Evolutionary conservation across 306 rosid species (phyloP), one percentile per base, ranked within the genome.

Genomic region (Prunus padus): DNA sequence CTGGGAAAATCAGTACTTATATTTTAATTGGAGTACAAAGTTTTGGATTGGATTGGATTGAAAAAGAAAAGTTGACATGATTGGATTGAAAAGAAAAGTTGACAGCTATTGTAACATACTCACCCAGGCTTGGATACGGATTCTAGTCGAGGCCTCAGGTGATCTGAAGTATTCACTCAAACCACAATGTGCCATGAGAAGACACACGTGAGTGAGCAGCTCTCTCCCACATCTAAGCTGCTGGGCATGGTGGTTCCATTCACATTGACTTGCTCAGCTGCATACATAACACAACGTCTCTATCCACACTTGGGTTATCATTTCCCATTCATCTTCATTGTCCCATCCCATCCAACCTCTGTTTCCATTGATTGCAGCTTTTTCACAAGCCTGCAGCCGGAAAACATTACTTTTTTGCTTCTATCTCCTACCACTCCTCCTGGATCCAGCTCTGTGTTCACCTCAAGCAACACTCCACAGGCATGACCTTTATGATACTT

Each of bases 161-260:
- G 11, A 54, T 40, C 30, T 65, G 23, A 65, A 42, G n/a, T 66
- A 54, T 66, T 44, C n/a, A 2, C 31, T 14, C 31, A 66, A n/a
- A 42, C 71, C 71, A 42, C 12, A 19, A 22, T 66, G 12, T 11
- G 33, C 54, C 52, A 66, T 66, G 75, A 70, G 50, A 52, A 70
- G 75, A 12, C 61, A 70, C 26, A 70, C 63, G 52, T 31, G 74
- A 10, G 74, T 31, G 7, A 51, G 26, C 50, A 69, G 42, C 74
- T 51, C 74, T 2, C 74, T 47, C 1, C 62, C 74, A 18, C 37
- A 63, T 63, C 74, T 31, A 13, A 70, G 75, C 26, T 70, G 64
- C 22, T 70, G 63, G 26, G 30, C 60, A 22, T 70, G 75, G 18
- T 70, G 16, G n/a, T 11, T 55, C 46, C 63, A 54, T 1, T 30